phyloP scores from a whole-genome alignment of 164 flowering plant genomes.

The Buxus sempervirens region DNA sequence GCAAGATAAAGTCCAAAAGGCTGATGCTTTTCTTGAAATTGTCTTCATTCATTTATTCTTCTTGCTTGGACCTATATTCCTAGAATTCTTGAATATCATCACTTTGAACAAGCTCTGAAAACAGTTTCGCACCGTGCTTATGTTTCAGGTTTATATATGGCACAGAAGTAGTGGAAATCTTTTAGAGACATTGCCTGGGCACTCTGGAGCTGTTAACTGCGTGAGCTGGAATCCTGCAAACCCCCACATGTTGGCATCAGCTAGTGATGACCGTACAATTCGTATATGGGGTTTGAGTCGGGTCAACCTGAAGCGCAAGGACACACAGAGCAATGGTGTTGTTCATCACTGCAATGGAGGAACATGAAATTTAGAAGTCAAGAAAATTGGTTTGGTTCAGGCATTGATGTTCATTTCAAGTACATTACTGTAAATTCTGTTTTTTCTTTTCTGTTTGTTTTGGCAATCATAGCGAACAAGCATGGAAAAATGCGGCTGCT shows the following conservation, averaged over 20 bases:
- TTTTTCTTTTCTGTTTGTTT: slow-evolving; percentile 8
- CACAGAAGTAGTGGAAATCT: slow-evolving; percentile 33
- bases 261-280: slow-evolving; percentile 36
- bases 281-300: slow-evolving; percentile 34
- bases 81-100: too few relatives aligned
- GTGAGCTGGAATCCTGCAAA: slow-evolving; percentile 37
- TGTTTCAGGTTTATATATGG: slow-evolving; percentile 36
- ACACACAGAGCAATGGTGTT: slow-evolving; percentile 19
- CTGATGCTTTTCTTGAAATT: too few relatives aligned
- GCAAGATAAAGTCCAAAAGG: too few relatives aligned
- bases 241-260: slow-evolving; percentile 42
- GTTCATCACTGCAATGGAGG: slow-evolving; percentile 29
- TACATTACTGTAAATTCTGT: slow-evolving; percentile 36
- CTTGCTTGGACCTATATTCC: too few relatives aligned
- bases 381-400: slow-evolving; percentile 4
- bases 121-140: background rate
- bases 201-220: slow-evolving; percentile 36
- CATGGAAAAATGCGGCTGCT: slow-evolving; percentile 24
- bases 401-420: slow-evolving; percentile 9
- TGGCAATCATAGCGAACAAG: slow-evolving; percentile 32
- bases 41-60: too few relatives aligned
- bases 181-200: slow-evolving; percentile 28
- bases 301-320: slow-evolving; percentile 20
- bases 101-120: background rate
- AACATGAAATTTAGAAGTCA: background rate